These are phyloP conservation scores for Williopsis jadinii DNA, from an alignment of 1,139 yeast genomes.

Conservation along the genomic window DNA sequence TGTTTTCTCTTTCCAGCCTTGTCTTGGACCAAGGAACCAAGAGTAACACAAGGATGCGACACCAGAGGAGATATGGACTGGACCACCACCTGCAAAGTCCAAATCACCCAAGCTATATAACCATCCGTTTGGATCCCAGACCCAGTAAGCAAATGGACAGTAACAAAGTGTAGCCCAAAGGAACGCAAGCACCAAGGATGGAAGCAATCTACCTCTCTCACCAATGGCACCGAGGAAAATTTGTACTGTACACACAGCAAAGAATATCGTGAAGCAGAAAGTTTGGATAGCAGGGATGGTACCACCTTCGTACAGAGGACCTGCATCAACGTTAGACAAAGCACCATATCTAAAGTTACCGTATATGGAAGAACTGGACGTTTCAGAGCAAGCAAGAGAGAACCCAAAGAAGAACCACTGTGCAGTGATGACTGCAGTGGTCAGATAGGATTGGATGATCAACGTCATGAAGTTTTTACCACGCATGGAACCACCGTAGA, in stretches of 20 bases:
- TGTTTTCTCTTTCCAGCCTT: conserved; percentile 28
- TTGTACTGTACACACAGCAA: conserved; percentile 41
- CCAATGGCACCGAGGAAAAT: conserved; percentile 41
- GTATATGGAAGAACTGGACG: conserved; percentile 30
- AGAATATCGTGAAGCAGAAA: conserved; percentile 37
- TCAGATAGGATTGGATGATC: conserved; percentile 35
- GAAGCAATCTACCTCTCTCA: conserved; percentile 37
- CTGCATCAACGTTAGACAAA: conserved; percentile 30
- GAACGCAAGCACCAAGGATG: conserved; percentile 35
- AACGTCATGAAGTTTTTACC: conserved; percentile 34
- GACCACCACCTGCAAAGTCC: conserved; percentile 46
- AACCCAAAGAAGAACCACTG: conserved; percentile 40
- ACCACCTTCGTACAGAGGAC: conserved; percentile 32
- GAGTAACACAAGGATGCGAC: conserved; percentile 37
- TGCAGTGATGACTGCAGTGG: conserved; percentile 31
- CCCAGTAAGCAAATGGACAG: conserved; percentile 40
- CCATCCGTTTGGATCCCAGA: conserved; percentile 41
- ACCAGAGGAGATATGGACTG: conserved; percentile 43
- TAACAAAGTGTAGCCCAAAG: conserved; percentile 37
- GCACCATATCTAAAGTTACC: conserved; percentile 37
- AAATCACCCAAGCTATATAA: conserved; percentile 34
- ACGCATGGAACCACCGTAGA: conserved; percentile 31
- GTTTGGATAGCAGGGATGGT: conserved; percentile 35
- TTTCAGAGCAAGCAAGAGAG: conserved; percentile 34
- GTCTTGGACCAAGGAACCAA: conserved; percentile 33